phyloP scores from a whole-genome alignment of 805 yeast genomes.

The Lipomyces japonicus region DNA sequence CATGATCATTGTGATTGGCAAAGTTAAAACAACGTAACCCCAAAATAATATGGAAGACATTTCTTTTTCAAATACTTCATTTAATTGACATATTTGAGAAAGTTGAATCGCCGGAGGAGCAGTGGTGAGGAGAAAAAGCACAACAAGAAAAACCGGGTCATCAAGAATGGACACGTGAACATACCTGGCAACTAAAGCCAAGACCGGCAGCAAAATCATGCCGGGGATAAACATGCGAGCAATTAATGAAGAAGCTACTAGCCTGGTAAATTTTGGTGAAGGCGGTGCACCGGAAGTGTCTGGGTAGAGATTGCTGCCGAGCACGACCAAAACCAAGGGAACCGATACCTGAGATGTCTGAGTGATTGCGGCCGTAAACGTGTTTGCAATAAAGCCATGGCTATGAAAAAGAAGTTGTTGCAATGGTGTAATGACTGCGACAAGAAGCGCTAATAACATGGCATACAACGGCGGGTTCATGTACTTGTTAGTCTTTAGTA shows the following conservation, averaged over 20 bases:
- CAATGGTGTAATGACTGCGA: slow-evolving; percentile 53
- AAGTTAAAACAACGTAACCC: slow-evolving; percentile 60
- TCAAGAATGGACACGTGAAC: slow-evolving; percentile 46
- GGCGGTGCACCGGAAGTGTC: slow-evolving; percentile 45
- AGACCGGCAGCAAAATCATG: slow-evolving; percentile 50
- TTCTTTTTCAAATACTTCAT: slow-evolving; percentile 57
- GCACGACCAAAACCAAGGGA: slow-evolving; percentile 57
- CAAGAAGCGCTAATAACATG: slow-evolving; percentile 56
- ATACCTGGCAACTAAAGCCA: slow-evolving; percentile 51
- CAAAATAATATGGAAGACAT: slow-evolving; percentile 65
- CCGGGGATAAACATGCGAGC: slow-evolving; percentile 63
- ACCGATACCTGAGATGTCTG: slow-evolving; percentile 58
- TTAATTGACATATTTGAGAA: slow-evolving; percentile 60
- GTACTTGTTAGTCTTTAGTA: slow-evolving; percentile 36
- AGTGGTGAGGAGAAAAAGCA: slow-evolving; percentile 55
- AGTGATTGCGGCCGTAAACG: slow-evolving; percentile 50
- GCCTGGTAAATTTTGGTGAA: slow-evolving; percentile 33
- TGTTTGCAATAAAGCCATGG: slow-evolving; percentile 47
- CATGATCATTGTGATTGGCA: slow-evolving; percentile 56
- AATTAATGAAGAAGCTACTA: slow-evolving; percentile 51
- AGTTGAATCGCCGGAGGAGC: slow-evolving; percentile 69
- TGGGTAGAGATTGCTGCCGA: slow-evolving; percentile 60
- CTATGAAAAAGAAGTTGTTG: slow-evolving; percentile 46
- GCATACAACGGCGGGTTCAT: slow-evolving; percentile 69
- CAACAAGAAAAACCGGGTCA: slow-evolving; percentile 59